Base-by-base conservation (phyloP, 2,329 filamentous ascomycete species). In the Pseudocercospora pini-densiflorae region DNA sequence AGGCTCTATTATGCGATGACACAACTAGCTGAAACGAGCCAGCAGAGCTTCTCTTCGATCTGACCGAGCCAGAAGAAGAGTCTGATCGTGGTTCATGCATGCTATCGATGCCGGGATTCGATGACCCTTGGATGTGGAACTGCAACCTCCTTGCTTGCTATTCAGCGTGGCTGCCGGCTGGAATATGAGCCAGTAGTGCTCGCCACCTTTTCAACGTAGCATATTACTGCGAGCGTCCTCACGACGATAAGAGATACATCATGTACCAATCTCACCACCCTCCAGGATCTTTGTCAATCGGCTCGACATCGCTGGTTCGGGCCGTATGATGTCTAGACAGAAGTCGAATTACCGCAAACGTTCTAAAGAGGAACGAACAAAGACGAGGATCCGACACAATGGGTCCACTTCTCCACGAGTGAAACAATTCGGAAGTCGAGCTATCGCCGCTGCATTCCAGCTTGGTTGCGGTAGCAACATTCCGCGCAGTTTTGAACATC, bases 391-490 rank as follows among this genome's bases (percentile, higher is more conserved):
- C 51, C 51, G 51, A 29, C 54, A 58, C 54, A 58, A 58, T 36
- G 29, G 54, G n/a, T 9, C 54, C 27, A 19, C 53, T 57, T 57
- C 29, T 19, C 6, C 53, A 57, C 27, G 14, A 14, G 21, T 54
- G n/a, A 21, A 23, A 49, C n/a, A 49, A 49, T 53, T 19, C 49
- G 49, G 49, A 53, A 5, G 23, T 21, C 19, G 3, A 27, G 24
- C 29, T 43, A 27, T n/a, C n/a, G 9, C 10, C 23, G 57, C 7
- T 9, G 40, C 57, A 59, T 59, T 59, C 57, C 57, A 59, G 57
- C 40, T 47, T 59, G 57, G 57, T 59, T 59, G 57, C 57, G 57
- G 57, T 6, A 19, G 51, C 51, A 55, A 33, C 51, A 55, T 55
- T 55, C 51, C 51, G 24, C 51, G 5, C 10, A 27, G 16, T 31